phyloP scores from a whole-genome alignment of 169 alveolate species.

The Blepharisma undulans region DNA sequence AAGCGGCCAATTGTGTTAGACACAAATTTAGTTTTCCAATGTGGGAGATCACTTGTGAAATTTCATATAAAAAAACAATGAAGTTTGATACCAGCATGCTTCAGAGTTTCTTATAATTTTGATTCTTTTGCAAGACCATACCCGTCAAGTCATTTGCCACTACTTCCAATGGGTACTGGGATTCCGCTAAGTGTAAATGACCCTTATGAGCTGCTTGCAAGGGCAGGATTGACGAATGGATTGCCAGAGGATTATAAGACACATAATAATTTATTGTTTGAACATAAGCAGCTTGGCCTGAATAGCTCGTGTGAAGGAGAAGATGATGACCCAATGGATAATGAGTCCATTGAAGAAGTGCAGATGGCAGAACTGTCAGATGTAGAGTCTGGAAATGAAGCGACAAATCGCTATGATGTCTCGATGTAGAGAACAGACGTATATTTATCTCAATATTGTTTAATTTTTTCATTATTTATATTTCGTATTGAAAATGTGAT shows the following conservation, averaged over 20 bases:
- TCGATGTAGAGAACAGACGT: neutral
- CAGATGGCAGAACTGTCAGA: neutral
- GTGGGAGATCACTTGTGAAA: slow-evolving; percentile 5
- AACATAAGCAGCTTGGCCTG: slow-evolving; percentile 1
- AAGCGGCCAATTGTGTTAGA: slow-evolving; percentile 52
- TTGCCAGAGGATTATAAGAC: neutral
- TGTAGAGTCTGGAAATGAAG: neutral
- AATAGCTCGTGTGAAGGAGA: slow-evolving; percentile 16
- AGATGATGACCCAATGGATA: slow-evolving; percentile 1
- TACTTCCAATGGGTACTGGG: slow-evolving; percentile 33
- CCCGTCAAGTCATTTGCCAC: slow-evolving; percentile 14
- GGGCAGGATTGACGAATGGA: neutral
- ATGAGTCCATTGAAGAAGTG: neutral
- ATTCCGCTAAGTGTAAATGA: slow-evolving; percentile 33
- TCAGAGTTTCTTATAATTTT: neutral
- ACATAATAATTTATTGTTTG: neutral
- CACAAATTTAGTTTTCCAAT: neutral
- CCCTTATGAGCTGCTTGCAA: neutral
- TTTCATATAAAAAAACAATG: slow-evolving; percentile 10
- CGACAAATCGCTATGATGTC: neutral
- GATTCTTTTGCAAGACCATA: neutral
- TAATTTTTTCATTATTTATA: no score
- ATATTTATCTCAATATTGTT: neutral
- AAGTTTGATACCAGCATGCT: slow-evolving; percentile 23
- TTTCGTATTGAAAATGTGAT: no score